These are phyloP conservation scores for Physcomitrellopsis africana DNA, from an alignment of 225 moss, liverwort and hornwort genomes.

Conservation along the genomic window DNA sequence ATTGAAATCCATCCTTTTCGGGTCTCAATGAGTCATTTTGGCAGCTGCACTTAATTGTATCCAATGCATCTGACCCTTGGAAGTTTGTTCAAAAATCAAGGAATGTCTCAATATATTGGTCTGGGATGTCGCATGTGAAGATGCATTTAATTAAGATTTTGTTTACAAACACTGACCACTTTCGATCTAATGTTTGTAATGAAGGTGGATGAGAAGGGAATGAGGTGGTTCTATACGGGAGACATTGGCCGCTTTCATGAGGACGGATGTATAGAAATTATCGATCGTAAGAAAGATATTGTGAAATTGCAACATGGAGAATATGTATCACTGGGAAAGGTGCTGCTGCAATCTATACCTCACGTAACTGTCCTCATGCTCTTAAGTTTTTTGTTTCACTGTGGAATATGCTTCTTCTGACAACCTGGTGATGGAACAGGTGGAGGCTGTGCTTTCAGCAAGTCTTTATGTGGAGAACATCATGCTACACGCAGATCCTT, in stretches of 20 bases:
- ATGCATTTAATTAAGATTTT: not conserved
- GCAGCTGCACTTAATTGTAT: not conserved
- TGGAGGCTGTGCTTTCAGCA: conserved; percentile 79
- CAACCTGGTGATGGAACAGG: conserved; percentile 54
- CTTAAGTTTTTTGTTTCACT: conserved; percentile 19
- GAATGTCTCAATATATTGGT: not conserved
- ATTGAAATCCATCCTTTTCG: conserved; percentile 7
- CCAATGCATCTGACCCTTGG: conserved; percentile 1
- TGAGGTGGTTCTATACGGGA: conserved; percentile 95
- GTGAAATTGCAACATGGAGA: conserved; percentile 97
- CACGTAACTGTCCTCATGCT: conserved; percentile 2
- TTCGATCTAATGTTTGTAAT: conserved; percentile 26
- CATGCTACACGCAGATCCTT: conserved; percentile 90
- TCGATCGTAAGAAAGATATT: conserved; percentile 98
- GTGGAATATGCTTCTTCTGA: conserved; percentile 23
- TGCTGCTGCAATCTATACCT: conserved; percentile 16
- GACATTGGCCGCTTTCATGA: conserved; percentile 85
- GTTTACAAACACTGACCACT: conserved; percentile 11
- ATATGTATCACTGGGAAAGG: conserved; percentile 97
- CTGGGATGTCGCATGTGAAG: conserved; percentile 10
- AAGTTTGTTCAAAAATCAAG: not conserved
- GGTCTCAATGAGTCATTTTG: not conserved
- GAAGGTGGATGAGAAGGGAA: conserved; percentile 74
- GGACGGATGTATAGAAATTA: conserved; percentile 90
- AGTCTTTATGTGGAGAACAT: conserved; percentile 79